A percentile compares a stretch with the other conserved stretches of the same genome.
These are phyloP conservation scores for Xylaria intraflava DNA, from an alignment of 495 filamentous ascomycete genomes.

Conservation along the genomic window DNA sequence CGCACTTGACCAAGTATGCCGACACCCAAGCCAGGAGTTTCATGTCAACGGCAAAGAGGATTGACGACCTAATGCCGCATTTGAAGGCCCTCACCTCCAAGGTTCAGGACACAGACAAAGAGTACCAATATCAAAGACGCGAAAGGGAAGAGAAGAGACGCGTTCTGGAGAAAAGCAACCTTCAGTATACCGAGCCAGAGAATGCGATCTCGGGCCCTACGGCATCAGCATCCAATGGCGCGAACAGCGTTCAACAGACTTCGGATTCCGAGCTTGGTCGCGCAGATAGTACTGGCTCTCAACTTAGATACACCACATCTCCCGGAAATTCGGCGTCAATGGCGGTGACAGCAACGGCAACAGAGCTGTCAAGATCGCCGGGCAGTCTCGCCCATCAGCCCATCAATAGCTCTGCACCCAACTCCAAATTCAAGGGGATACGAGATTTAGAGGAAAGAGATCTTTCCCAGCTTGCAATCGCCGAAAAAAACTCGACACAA, in stretches of 20 bases:
- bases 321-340: slow-evolving; percentile 24
- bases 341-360: slow-evolving; percentile 15
- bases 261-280: slow-evolving; percentile 62
- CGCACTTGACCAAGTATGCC: slow-evolving; percentile 90
- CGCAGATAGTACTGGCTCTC: slow-evolving; percentile 65
- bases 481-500: slow-evolving; percentile 46
- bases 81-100: slow-evolving; percentile 86
- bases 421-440: slow-evolving; percentile 75
- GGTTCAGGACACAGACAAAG: slow-evolving; percentile 86
- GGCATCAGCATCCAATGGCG: slow-evolving; percentile 14
- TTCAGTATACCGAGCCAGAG: slow-evolving; percentile 71
- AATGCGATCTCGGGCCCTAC: slow-evolving; percentile 26
- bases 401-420: slow-evolving; percentile 47
- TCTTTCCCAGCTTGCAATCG: slow-evolving; percentile 35
- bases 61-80: slow-evolving; percentile 82
- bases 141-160: slow-evolving; percentile 91
- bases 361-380: slow-evolving; percentile 39
- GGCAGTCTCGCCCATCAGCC: slow-evolving; percentile 31
- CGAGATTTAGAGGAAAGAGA: slow-evolving; percentile 84
- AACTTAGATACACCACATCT: slow-evolving; percentile 45
- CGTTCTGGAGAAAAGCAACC: slow-evolving; percentile 80
- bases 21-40: slow-evolving; percentile 84
- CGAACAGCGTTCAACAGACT: slow-evolving; percentile 38
- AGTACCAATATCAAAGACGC: slow-evolving; percentile 86
- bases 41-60: slow-evolving; percentile 72